phyloP scores from a whole-genome alignment of 257 asterid species.

The Solanum habrochaites region DNA sequence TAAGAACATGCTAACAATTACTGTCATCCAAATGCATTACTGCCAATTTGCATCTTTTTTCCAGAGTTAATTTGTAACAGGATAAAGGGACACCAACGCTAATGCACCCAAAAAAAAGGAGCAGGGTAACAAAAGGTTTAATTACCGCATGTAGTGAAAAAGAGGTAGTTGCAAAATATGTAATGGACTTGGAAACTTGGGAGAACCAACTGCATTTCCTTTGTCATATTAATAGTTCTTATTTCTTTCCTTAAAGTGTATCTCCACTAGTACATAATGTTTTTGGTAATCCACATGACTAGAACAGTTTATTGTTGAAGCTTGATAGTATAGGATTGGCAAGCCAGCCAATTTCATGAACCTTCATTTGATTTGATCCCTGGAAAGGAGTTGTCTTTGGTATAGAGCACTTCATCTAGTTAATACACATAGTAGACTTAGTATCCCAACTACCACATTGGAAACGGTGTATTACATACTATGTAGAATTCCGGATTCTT shows the following conservation, averaged over 20 bases:
- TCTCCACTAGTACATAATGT: not conserved
- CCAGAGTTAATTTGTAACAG: not conserved
- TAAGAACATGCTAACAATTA: not conserved
- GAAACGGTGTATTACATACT: not conserved
- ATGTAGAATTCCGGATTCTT: not conserved
- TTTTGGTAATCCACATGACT: not conserved
- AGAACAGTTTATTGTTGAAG: not conserved
- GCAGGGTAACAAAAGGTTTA: not conserved
- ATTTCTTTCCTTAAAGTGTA: not conserved
- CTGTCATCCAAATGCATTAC: not conserved
- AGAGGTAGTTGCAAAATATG: not conserved
- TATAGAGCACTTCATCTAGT: not conserved
- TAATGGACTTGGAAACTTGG: not conserved
- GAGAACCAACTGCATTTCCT: not conserved
- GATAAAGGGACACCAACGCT: not conserved
- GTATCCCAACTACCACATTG: not conserved
- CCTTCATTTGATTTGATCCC: not conserved
- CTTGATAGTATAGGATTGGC: not conserved
- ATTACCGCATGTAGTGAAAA: not conserved
- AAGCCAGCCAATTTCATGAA: not conserved
- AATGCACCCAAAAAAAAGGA: not conserved
- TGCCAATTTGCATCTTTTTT: not conserved
- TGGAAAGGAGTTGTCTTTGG: not conserved
- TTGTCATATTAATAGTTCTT: not conserved
- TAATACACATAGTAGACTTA: not conserved